Conservation (phyloP, 371 early-diverging fungal genomes). For the Syncephalastrum racemosum region DNA sequence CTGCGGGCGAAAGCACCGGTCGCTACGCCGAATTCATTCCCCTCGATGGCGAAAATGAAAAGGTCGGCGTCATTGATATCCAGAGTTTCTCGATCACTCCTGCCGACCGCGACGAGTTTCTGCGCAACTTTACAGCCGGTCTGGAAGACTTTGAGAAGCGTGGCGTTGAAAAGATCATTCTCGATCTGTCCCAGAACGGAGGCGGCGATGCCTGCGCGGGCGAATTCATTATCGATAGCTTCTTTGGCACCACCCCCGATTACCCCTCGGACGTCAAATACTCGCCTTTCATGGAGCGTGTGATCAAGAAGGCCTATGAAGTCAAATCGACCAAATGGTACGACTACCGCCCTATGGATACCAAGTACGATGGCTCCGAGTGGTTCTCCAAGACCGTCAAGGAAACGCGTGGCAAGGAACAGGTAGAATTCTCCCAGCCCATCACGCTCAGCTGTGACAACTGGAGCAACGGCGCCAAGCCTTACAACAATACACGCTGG, state of each 20-base stretch:
- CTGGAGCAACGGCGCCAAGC: slow-evolving; percentile 19
- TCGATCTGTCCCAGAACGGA: slow-evolving; percentile 49
- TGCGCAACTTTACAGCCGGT: slow-evolving; percentile 32
- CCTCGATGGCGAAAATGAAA: slow-evolving; percentile 22
- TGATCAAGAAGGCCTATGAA: slow-evolving; percentile 38
- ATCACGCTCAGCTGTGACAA: slow-evolving; percentile 30
- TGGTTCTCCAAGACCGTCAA: slow-evolving; percentile 39
- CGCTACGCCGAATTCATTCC: slow-evolving; percentile 41
- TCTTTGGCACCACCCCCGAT: slow-evolving; percentile 44
- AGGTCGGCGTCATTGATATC: slow-evolving; percentile 51
- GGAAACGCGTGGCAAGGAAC: slow-evolving; percentile 30
- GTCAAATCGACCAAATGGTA: slow-evolving; percentile 43
- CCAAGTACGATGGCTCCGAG: slow-evolving; percentile 18
- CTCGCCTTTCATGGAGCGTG: slow-evolving; percentile 43
- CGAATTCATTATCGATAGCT: slow-evolving; percentile 48
- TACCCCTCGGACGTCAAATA: slow-evolving; percentile 50
- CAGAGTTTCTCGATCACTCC: slow-evolving; percentile 47
- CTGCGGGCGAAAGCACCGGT: slow-evolving; percentile 24
- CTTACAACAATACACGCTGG: slow-evolving; percentile 35
- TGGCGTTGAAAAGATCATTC: slow-evolving; percentile 45
- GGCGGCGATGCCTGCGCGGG: slow-evolving; percentile 57
- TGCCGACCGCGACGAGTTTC: slow-evolving; percentile 36
- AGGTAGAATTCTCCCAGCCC: slow-evolving; percentile 45
- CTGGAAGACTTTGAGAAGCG: slow-evolving; percentile 38
- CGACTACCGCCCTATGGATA: slow-evolving; percentile 28